A percentile compares a stretch with the other conserved stretches of the same genome.
Evolutionary conservation across 805 yeast species (phyloP).

Genomic region (Cyberlindnera xylosilytica): DNA sequence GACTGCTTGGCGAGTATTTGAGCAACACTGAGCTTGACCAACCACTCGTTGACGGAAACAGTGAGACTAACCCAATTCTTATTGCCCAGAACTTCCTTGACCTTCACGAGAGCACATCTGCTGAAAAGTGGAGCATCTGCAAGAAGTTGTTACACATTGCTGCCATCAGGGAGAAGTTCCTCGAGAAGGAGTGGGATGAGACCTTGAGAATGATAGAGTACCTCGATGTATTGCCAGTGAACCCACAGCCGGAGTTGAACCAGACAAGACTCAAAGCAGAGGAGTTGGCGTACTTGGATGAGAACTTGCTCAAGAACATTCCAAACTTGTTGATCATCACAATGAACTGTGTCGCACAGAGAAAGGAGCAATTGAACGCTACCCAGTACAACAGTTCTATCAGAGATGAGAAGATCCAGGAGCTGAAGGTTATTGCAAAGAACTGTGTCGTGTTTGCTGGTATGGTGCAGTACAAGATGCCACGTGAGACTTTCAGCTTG

Average conservation of each 20-base stretch:
- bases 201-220: slow-evolving; percentile 54
- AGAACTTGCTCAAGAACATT: slow-evolving; percentile 69
- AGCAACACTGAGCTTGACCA: slow-evolving; percentile 67
- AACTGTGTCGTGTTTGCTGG: slow-evolving; percentile 95
- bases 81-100: slow-evolving; percentile 37
- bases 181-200: slow-evolving; percentile 54
- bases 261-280: slow-evolving; percentile 64
- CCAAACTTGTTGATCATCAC: slow-evolving; percentile 78
- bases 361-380: slow-evolving; percentile 39
- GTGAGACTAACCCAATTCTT: slow-evolving; percentile 40
- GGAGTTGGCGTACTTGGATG: slow-evolving; percentile 62
- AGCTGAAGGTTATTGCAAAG: slow-evolving; percentile 63
- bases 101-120: slow-evolving; percentile 56
- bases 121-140: slow-evolving; percentile 65
- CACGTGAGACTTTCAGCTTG: slow-evolving; percentile 72
- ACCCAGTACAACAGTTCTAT: slow-evolving; percentile 43
- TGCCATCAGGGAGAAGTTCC: slow-evolving; percentile 58
- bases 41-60: slow-evolving; percentile 39
- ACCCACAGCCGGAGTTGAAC: slow-evolving; percentile 27
- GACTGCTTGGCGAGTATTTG: slow-evolving; percentile 73
- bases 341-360: slow-evolving; percentile 70
- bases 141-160: slow-evolving; percentile 62
- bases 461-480: slow-evolving; percentile 90
- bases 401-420: slow-evolving; percentile 50
- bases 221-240: slow-evolving; percentile 66